Percentiles rank a stretch among this genome's conserved stretches.
Conservation (phyloP, 805 yeast genomes). For the Geotrichum ghanense region DNA sequence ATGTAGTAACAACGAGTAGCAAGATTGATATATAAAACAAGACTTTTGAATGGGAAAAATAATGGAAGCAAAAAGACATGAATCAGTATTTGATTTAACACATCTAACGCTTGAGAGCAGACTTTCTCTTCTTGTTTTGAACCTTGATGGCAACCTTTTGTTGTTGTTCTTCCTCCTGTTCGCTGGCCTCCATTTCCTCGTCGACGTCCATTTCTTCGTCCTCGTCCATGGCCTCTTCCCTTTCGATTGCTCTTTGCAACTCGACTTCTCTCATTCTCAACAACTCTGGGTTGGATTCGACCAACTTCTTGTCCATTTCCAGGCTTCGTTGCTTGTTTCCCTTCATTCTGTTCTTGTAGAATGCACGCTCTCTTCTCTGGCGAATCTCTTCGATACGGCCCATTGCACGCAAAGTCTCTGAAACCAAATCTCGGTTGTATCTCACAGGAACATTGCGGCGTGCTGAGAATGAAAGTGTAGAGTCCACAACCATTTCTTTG, state of each 20-base stretch:
- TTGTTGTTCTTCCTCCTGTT: conserved; percentile 12
- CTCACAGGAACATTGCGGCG: conserved; percentile 97
- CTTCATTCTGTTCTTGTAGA: conserved; percentile 98
- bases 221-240: conserved; percentile 33
- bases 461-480: conserved; percentile 90
- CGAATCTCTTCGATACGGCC: conserved; percentile 91
- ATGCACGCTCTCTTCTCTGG: conserved; percentile 92
- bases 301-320: conserved; percentile 77
- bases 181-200: conserved; percentile 28
- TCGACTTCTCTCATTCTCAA: conserved; percentile 91
- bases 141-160: conserved; percentile 39
- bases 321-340: conserved; percentile 86
- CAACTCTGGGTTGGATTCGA: conserved; percentile 79
- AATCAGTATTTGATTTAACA: neutral
- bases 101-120: neutral
- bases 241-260: conserved; percentile 59
- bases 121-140: conserved; percentile 47
- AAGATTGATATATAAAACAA: no score
- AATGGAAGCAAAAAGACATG: neutral
- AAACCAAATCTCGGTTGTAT: conserved; percentile 91
- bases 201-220: conserved; percentile 25
- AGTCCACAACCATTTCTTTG: conserved; percentile 94
- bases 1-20: no score
- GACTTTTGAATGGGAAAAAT: no score
- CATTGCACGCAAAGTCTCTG: conserved; percentile 92